Percentiles rank a stretch among this genome's conserved stretches.
Conservation (phyloP, 169 alveolate genomes). For the Nephromyces sp. region DNA sequence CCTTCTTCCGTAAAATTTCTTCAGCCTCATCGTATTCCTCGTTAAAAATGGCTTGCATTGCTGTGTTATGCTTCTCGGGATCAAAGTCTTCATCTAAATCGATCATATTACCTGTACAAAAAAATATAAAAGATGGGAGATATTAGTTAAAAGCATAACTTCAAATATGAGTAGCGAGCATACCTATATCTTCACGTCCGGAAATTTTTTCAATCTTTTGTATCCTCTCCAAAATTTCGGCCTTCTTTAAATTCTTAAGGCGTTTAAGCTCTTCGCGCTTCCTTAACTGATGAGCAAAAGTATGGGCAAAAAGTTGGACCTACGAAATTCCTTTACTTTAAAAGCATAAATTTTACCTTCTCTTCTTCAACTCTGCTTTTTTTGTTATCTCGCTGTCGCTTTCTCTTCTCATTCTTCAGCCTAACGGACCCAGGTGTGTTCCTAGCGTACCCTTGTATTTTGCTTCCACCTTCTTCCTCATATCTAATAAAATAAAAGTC, state of each 20-base stretch:
- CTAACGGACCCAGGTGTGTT: constrained; percentile 19
- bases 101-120: constrained; percentile 29
- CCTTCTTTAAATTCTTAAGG: constrained; percentile 51
- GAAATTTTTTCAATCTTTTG: constrained; percentile 48
- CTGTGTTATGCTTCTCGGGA: constrained; percentile 59
- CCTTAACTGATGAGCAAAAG: neutral
- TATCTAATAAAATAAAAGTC: too few relatives aligned
- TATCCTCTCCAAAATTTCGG: constrained; percentile 57
- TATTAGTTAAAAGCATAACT: too few relatives aligned
- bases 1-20: constrained; percentile 35
- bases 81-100: constrained; percentile 55
- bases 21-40: constrained; percentile 60
- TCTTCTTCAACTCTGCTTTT: constrained; percentile 60
- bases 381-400: constrained; percentile 49
- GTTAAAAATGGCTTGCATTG: constrained; percentile 58
- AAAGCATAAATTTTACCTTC: too few relatives aligned
- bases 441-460: constrained; percentile 37
- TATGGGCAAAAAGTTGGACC: neutral
- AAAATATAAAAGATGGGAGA: too few relatives aligned
- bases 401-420: constrained; percentile 55
- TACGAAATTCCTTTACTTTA: too few relatives aligned
- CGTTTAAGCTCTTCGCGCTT: constrained; percentile 56
- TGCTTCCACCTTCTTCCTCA: constrained; percentile 23
- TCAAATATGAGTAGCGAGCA: constrained; percentile 13
- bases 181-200: constrained; percentile 46